phyloP scores from a whole-genome alignment of 2,329 filamentous ascomycete genomes.

The Talaromyces verruculosus region DNA sequence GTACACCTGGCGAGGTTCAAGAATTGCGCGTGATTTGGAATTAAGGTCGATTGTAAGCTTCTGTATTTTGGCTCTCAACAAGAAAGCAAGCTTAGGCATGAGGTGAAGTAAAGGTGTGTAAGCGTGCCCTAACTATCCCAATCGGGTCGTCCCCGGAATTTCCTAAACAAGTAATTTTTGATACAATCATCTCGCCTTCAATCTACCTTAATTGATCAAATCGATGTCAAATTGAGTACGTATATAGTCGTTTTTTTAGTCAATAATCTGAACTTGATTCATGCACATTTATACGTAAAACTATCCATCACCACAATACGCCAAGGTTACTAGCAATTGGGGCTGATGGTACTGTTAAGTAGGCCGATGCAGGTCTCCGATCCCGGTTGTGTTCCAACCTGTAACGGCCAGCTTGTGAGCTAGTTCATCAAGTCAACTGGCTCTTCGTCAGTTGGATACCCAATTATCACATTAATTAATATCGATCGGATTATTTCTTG shows the following conservation, averaged over 20 bases:
- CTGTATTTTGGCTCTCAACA: not conserved
- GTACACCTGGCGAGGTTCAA: not conserved
- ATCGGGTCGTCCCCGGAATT: not conserved
- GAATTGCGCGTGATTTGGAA: not conserved
- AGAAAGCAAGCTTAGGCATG: not conserved
- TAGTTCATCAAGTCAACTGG: not conserved
- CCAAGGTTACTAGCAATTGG: constrained; percentile 1
- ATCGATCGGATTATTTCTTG: not conserved
- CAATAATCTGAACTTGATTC: not conserved
- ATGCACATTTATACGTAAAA: not conserved
- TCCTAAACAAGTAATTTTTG: not conserved
- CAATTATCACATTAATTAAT: not conserved
- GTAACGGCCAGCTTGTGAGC: not conserved
- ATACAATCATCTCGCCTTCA: not conserved
- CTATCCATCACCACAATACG: not conserved
- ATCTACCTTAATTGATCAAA: not conserved
- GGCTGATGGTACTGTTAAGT: not conserved
- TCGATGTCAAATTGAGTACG: not conserved
- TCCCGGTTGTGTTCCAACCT: not conserved
- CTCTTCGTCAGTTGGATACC: not conserved
- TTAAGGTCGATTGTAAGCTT: not conserved
- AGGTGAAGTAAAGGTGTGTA: not conserved
- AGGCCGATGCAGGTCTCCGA: not conserved
- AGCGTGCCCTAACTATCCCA: not conserved
- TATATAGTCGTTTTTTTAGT: not conserved